A percentile compares a stretch with the other conserved stretches of the same genome.
Conservation (phyloP, 805 yeast species). For the Komagataella ulmi region DNA sequence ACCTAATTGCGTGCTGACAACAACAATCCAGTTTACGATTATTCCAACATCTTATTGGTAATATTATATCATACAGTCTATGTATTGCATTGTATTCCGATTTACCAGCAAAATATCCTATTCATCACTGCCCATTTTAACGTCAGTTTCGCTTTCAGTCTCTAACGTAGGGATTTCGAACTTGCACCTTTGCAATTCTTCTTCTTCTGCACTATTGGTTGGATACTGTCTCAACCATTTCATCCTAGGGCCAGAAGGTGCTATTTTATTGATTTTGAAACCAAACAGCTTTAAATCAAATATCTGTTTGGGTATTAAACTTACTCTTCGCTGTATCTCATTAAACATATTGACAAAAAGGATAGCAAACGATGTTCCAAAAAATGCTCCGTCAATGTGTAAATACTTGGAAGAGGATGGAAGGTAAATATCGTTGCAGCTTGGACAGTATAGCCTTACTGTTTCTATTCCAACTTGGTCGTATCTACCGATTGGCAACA, state of each 20-base stretch:
- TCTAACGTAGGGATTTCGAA: slow-evolving; percentile 15
- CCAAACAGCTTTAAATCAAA: slow-evolving; percentile 79
- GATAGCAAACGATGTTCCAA: slow-evolving; percentile 94
- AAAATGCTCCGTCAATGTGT: slow-evolving; percentile 91
- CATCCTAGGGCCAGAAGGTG: slow-evolving; percentile 88
- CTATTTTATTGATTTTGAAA: slow-evolving; percentile 61
- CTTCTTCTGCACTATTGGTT: slow-evolving; percentile 39
- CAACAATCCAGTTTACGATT: not conserved
- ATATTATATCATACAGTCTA: not conserved
- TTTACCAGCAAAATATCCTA: not conserved
- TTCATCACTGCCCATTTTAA: not conserved
- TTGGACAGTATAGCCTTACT: slow-evolving; percentile 86
- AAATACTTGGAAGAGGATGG: slow-evolving; percentile 81
- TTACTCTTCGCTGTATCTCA: slow-evolving; percentile 73
- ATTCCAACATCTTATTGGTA: not conserved
- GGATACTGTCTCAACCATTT: slow-evolving; percentile 84
- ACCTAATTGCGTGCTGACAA: not conserved
- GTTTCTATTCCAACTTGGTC: slow-evolving; percentile 90
- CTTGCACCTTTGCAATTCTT: slow-evolving; percentile 54
- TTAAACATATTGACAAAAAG: slow-evolving; percentile 82
- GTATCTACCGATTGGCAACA: slow-evolving; percentile 83
- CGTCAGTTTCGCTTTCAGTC: not conserved
- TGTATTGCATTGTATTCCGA: not conserved
- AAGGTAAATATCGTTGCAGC: slow-evolving; percentile 82
- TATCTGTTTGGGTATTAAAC: slow-evolving; percentile 39